Evolutionary conservation across 2,329 filamentous ascomycete species (phyloP).

Genomic region (Diaporthe sp.): DNA sequence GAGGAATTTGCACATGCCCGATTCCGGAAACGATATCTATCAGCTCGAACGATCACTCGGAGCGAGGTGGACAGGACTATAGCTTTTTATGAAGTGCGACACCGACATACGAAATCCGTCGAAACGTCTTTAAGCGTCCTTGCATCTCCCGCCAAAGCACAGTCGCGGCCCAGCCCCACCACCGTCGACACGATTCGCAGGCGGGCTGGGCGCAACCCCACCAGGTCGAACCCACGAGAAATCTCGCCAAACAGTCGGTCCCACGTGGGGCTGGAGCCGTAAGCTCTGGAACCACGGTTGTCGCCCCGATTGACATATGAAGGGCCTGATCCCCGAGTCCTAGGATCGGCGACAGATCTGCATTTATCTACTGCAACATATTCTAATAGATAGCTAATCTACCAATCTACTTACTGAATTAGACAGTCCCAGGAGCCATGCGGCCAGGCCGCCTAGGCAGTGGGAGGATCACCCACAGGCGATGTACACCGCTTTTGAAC

Average conservation of each 20-base stretch:
- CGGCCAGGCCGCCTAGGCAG: background rate
- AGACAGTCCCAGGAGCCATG: background rate
- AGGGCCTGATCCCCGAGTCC: constrained; percentile 6
- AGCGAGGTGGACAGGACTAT: constrained; percentile 5
- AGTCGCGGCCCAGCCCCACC: constrained; percentile 32
- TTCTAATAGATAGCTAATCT: background rate
- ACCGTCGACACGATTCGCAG: constrained; percentile 18
- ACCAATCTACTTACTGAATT: background rate
- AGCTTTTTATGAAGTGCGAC: background rate
- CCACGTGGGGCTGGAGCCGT: constrained; percentile 38
- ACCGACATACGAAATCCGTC: constrained; percentile 9
- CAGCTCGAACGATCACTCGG: background rate
- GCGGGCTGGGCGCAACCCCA: constrained; percentile 20
- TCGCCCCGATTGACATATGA: constrained; percentile 18
- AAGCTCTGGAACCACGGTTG: background rate
- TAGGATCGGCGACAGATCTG: constrained; percentile 2
- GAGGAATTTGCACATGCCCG: background rate
- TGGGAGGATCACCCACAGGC: background rate
- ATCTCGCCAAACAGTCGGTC: constrained; percentile 39
- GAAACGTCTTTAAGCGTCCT: constrained; percentile 7
- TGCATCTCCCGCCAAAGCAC: constrained; percentile 20
- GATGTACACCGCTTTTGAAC: background rate
- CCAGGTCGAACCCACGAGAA: constrained; percentile 40
- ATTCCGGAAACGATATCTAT: background rate
- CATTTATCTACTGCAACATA: background rate